Conservation (phyloP, 768 basidiomycete genomes). For the Lanmaoa rubissima region DNA sequence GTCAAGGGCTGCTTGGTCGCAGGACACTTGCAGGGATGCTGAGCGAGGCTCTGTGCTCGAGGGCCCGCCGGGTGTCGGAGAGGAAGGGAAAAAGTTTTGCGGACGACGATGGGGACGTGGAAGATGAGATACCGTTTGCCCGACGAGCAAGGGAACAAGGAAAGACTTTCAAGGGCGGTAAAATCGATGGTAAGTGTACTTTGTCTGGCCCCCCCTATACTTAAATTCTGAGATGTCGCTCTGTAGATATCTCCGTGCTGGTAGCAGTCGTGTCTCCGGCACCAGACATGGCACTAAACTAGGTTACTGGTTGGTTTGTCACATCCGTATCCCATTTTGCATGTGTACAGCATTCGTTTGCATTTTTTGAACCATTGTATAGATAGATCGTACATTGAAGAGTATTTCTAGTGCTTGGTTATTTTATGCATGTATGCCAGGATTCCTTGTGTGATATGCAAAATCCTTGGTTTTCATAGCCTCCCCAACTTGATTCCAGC, state of each 20-base stretch:
- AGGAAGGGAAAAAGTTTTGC: slow-evolving; percentile 29
- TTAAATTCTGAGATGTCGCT: not conserved
- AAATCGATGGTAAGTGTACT: slow-evolving; percentile 67
- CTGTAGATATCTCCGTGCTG: slow-evolving; percentile 60
- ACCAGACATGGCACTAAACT: slow-evolving; percentile 22
- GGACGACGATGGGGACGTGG: slow-evolving; percentile 30
- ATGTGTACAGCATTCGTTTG: slow-evolving; percentile 25
- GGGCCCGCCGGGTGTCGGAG: slow-evolving; percentile 70
- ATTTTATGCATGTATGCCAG: slow-evolving; percentile 11
- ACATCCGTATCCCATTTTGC: slow-evolving; percentile 17
- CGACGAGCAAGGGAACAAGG: slow-evolving; percentile 76
- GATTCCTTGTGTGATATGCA: too few species aligned
- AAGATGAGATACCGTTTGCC: slow-evolving; percentile 77
- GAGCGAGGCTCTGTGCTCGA: slow-evolving; percentile 77
- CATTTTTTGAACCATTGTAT: slow-evolving; percentile 24
- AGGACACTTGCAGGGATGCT: slow-evolving; percentile 66
- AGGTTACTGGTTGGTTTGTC: slow-evolving; percentile 4
- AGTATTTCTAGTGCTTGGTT: slow-evolving; percentile 6
- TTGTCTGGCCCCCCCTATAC: not conserved
- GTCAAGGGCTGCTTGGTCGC: slow-evolving; percentile 38
- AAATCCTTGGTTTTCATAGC: too few species aligned
- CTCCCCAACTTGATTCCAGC: too few species aligned
- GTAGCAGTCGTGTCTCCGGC: slow-evolving; percentile 63
- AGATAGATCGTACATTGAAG: slow-evolving; percentile 24
- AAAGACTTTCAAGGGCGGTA: slow-evolving; percentile 72